Evolutionary conservation across 164 flowering plant genomes (phyloP).

Genomic region (Platanus orientalis): DNA sequence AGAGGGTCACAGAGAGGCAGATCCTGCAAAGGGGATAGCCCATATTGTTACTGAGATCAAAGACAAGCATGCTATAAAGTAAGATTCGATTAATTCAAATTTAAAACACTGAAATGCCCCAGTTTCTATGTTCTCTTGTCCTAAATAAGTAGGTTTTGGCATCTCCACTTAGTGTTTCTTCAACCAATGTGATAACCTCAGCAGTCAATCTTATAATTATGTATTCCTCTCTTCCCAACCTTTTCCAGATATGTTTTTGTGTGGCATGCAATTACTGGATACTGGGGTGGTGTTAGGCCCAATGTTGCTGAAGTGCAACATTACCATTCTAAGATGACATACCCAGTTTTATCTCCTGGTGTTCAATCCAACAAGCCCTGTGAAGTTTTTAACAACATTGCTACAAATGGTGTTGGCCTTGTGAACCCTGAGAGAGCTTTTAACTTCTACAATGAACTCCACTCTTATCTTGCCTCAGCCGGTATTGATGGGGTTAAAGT

Average conservation of each 20-base stretch:
- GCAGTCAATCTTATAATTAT: neutral
- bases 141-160: neutral
- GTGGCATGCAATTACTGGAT: constrained; percentile 70
- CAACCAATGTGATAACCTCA: neutral
- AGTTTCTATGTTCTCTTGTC: neutral
- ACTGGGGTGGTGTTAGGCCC: constrained; percentile 68
- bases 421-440: constrained; percentile 60
- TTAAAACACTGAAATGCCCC: neutral
- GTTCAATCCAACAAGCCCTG: constrained; percentile 33
- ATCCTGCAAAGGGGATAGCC: constrained; percentile 46
- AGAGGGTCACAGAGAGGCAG: constrained; percentile 46
- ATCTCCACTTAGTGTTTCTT: neutral
- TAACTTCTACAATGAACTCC: constrained; percentile 53
- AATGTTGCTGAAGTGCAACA: constrained; percentile 45
- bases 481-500: constrained; percentile 73
- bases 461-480: constrained; percentile 58
- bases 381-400: constrained; percentile 33
- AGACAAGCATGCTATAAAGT: constrained; percentile 45
- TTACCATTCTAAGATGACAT: constrained; percentile 45
- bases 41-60: constrained; percentile 46
- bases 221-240: neutral
- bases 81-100: constrained; percentile 1
- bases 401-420: constrained; percentile 53
- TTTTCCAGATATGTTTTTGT: constrained; percentile 48
- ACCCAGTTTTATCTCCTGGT: constrained; percentile 49